Evolutionary conservation across 805 yeast genomes (phyloP), one percentile per base, ranked within the genome.

Genomic region (Huiozyma sinensis): DNA sequence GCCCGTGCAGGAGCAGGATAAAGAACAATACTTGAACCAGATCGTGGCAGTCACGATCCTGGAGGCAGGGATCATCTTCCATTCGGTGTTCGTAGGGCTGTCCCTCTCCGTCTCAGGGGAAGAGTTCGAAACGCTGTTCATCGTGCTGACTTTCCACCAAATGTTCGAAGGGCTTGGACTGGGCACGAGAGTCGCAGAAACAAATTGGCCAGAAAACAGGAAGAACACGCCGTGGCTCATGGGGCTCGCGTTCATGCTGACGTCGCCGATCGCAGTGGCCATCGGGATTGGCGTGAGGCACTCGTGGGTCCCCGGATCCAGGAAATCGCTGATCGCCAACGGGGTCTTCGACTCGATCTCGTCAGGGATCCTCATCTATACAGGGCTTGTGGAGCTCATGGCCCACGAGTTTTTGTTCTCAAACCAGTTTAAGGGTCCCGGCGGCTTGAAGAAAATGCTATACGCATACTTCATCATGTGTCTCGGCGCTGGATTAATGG

Each of bases 161-260:
- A 70, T 79, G 69, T 85, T 85, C 57, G 95, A 85, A 65, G 95
- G 95, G 41, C 69, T 86, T 40, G 95, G 95, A 47, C 68, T 86
- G 50, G 95, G 95, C 27, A 73, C 90, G 7, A 75, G 95, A 61
- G 69, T 83, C 33, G 82, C 87, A 1, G 71, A 70, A 30, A 69
- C 76, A 1, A 54, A 65, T 30, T 78, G 79, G 76, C 78, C 81
- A 3, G 41, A 53, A 6, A 33, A 48, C 13, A 67, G 61, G 52
- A 66, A 69, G 49, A 65, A 55, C 50, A 72, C 81, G 0, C 86
- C 86, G 12, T 76, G 81, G 76, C n/a, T 74, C 0, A 60, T 76
- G 49, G 74, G 75, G n/a, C 11, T 61, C 1, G 75, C 63, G 7
- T 81, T 68, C 56, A 63, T 77, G 1, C 38, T 82, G 5, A 70